phyloP scores from a whole-genome alignment of 164 flowering plant species.

The Berberis vulgaris region DNA sequence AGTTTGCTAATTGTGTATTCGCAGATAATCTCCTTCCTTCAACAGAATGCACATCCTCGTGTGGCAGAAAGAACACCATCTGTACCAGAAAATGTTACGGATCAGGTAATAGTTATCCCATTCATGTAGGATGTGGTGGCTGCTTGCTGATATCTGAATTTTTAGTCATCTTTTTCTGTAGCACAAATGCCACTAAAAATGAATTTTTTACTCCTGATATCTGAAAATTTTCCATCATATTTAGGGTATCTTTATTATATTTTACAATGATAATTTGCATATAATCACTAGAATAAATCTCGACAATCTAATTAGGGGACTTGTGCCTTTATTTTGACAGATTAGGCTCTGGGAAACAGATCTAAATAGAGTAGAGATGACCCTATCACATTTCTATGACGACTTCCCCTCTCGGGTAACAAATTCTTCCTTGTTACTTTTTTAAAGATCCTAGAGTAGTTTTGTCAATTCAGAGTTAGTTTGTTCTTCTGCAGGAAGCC shows the following conservation, averaged over 20 bases:
- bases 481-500: conserved; percentile 40
- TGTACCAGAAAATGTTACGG: conserved; percentile 94
- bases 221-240: no score
- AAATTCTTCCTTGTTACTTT: not conserved
- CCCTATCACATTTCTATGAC: conserved; percentile 52
- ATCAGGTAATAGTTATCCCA: conserved; percentile 51
- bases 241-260: not conserved
- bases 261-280: not conserved
- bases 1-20: conserved; percentile 7
- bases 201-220: not conserved
- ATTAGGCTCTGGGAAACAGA: conserved; percentile 87
- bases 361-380: conserved; percentile 61
- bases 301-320: conserved; percentile 2
- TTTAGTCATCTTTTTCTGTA: not conserved
- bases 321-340: conserved; percentile 28
- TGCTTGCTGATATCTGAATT: not conserved
- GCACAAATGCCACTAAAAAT: not conserved
- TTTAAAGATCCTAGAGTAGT: not conserved
- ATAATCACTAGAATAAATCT: not conserved
- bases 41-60: conserved; percentile 97
- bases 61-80: conserved; percentile 71
- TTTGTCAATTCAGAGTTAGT: not conserved
- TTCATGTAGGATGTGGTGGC: not conserved
- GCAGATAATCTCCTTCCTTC: conserved; percentile 90
- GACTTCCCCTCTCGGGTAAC: conserved; percentile 74